Conservation (phyloP, 2,329 filamentous ascomycete genomes). For the Cryphonectria radicalis region DNA sequence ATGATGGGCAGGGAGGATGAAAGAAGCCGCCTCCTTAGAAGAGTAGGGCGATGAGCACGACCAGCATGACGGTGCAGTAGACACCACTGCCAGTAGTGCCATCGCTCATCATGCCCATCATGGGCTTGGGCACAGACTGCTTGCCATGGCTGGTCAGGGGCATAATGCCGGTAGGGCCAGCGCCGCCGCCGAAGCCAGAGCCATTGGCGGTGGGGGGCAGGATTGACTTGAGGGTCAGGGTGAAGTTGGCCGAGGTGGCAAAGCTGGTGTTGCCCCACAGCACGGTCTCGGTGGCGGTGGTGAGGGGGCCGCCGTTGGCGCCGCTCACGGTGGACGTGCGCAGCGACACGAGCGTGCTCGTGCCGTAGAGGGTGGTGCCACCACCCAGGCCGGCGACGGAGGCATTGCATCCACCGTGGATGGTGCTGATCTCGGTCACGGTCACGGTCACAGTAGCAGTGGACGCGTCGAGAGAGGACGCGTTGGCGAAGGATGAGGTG, state of each 20-base stretch:
- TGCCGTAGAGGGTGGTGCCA: conserved; percentile 10
- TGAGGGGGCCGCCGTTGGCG: conserved; percentile 3
- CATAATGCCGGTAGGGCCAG: conserved; percentile 29
- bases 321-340: conserved; percentile 5
- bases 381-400: conserved; percentile 2
- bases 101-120: conserved; percentile 37
- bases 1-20: neutral
- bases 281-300: conserved; percentile 14
- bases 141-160: conserved; percentile 40
- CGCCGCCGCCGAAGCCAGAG: conserved; percentile 27
- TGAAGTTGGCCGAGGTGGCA: conserved; percentile 17
- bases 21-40: conserved; percentile 35
- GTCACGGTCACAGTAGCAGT: conserved; percentile 20
- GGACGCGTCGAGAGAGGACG: conserved; percentile 11
- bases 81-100: conserved; percentile 40
- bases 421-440: neutral
- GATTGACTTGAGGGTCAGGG: conserved; percentile 38
- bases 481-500: conserved; percentile 14
- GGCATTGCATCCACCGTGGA: neutral
- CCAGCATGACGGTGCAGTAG: conserved; percentile 42
- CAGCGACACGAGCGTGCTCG: conserved; percentile 4
- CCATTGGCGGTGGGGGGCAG: conserved; percentile 35
- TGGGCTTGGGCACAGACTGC: conserved; percentile 38
- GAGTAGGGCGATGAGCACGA: conserved; percentile 41
- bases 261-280: conserved; percentile 4